These are phyloP conservation scores for Stagonosporopsis chrysanthemi DNA, from an alignment of 2,329 filamentous ascomycete species.

Conservation along the genomic window DNA sequence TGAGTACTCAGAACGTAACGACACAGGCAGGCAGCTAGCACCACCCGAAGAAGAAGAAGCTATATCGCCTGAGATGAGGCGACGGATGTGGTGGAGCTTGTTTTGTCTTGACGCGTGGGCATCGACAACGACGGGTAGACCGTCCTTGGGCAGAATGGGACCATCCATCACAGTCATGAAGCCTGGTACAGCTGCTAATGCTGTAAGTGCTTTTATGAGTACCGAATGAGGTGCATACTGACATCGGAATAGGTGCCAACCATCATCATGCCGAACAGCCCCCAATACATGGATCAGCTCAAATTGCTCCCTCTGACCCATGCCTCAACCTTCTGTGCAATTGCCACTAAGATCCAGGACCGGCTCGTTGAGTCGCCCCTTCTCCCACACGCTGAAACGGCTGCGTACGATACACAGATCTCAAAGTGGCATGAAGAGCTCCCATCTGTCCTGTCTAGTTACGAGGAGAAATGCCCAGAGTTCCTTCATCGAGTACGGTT, in stretches of 20 bases:
- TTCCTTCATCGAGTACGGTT: slow-evolving; percentile 73
- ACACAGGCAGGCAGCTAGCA: slow-evolving; percentile 26
- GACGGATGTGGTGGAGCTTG: slow-evolving; percentile 56
- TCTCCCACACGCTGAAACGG: slow-evolving; percentile 70
- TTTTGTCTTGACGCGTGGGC: slow-evolving; percentile 56
- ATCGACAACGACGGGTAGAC: slow-evolving; percentile 53
- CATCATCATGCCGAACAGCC: slow-evolving; percentile 44
- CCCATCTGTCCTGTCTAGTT: slow-evolving; percentile 57
- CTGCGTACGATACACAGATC: slow-evolving; percentile 71
- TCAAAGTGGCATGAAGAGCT: slow-evolving; percentile 76
- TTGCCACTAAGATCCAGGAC: slow-evolving; percentile 80
- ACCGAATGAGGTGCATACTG: background rate
- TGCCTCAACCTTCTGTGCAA: slow-evolving; percentile 80
- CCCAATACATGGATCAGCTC: slow-evolving; percentile 60
- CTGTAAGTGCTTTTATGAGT: slow-evolving; percentile 30
- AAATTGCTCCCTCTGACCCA: slow-evolving; percentile 75
- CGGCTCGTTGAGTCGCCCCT: slow-evolving; percentile 73
- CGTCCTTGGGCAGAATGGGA: slow-evolving; percentile 50
- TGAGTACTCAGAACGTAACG: slow-evolving; percentile 59
- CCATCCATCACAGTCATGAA: slow-evolving; percentile 50
- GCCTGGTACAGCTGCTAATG: slow-evolving; percentile 44
- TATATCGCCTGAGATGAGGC: slow-evolving; percentile 49
- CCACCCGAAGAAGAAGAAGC: slow-evolving; percentile 38
- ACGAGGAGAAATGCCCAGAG: slow-evolving; percentile 70
- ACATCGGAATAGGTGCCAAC: slow-evolving; percentile 22